phyloP scores from a whole-genome alignment of 768 basidiomycete genomes.

The Leccinum ochraceum region DNA sequence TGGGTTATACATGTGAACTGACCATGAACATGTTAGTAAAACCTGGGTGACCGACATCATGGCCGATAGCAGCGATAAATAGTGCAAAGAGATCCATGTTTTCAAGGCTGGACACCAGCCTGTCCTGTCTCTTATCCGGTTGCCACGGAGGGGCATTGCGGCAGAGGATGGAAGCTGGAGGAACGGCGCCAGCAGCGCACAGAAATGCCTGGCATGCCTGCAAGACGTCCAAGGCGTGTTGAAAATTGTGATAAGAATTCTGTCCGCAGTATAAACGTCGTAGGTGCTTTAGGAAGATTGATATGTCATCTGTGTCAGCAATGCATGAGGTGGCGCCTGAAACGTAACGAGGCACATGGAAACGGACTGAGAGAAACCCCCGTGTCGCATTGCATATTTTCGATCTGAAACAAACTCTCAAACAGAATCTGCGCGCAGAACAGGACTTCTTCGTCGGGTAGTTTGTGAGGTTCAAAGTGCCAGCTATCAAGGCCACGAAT shows the following conservation, averaged over 20 bases:
- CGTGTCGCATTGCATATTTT: slow-evolving; percentile 65
- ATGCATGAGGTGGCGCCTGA: slow-evolving; percentile 20
- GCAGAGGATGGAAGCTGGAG: slow-evolving; percentile 64
- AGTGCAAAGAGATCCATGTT: slow-evolving; percentile 81
- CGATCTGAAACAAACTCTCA: slow-evolving; percentile 77
- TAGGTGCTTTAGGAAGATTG: slow-evolving; percentile 81
- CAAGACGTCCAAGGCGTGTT: slow-evolving; percentile 94
- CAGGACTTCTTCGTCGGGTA: slow-evolving; percentile 80
- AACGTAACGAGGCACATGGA: slow-evolving; percentile 20
- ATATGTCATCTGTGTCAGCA: slow-evolving; percentile 60
- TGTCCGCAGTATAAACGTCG: slow-evolving; percentile 86
- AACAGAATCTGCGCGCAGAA: slow-evolving; percentile 85
- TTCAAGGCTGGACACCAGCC: slow-evolving; percentile 44
- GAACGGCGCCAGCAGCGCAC: slow-evolving; percentile 74
- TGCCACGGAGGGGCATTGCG: slow-evolving; percentile 38
- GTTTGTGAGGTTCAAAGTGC: slow-evolving; percentile 87
- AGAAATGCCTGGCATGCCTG: slow-evolving; percentile 92
- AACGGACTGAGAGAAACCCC: slow-evolving; percentile 60
- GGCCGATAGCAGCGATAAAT: slow-evolving; percentile 91
- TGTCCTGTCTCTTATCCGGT: slow-evolving; percentile 39
- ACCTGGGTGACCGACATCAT: slow-evolving; percentile 97
- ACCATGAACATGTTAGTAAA: slow-evolving; percentile 95
- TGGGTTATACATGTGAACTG: slow-evolving; percentile 29
- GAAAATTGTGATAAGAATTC: slow-evolving; percentile 97
- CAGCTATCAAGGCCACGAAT: slow-evolving; percentile 73